These are phyloP conservation scores for Eucalyptus regnans DNA, from an alignment of 345 rosid genomes.

Conservation along the genomic window DNA sequence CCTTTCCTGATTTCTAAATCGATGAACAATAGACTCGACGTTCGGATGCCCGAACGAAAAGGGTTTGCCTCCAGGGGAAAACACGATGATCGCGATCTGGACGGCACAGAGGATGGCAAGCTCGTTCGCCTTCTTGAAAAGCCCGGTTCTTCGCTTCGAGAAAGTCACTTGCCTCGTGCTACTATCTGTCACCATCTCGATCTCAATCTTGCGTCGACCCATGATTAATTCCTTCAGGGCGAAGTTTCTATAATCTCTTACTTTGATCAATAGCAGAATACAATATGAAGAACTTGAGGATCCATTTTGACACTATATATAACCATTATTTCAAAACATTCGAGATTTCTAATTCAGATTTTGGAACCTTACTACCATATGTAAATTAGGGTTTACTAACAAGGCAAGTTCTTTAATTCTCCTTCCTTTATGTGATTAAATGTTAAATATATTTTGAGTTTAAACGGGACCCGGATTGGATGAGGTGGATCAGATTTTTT, in stretches of 20 bases:
- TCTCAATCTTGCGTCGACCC: conserved; percentile 64
- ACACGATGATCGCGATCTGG: conserved; percentile 45
- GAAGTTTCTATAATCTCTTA: not conserved
- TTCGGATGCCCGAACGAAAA: conserved; percentile 56
- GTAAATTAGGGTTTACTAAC: not conserved
- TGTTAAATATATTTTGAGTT: too few relatives aligned
- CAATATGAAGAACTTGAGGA: not conserved
- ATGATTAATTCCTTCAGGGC: not conserved
- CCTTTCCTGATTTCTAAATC: conserved; percentile 11
- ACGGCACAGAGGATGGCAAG: conserved; percentile 41
- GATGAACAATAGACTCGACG: conserved; percentile 24
- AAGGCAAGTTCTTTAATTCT: not conserved
- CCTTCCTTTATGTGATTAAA: not conserved
- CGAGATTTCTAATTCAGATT: not conserved
- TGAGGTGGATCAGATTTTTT: not conserved
- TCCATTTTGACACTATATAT: not conserved
- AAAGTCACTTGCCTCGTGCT: conserved; percentile 59
- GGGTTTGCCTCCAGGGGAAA: conserved; percentile 66
- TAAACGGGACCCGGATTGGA: not conserved
- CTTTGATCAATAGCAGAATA: not conserved
- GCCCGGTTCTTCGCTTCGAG: conserved; percentile 50
- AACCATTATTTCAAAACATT: not conserved
- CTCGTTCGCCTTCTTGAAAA: conserved; percentile 65
- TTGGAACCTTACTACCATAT: not conserved
- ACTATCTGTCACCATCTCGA: conserved; percentile 43